A percentile compares a stretch with the other conserved stretches of the same genome.
Conservation (phyloP, 2,329 filamentous ascomycete genomes). For the Clathrospora elynae region DNA sequence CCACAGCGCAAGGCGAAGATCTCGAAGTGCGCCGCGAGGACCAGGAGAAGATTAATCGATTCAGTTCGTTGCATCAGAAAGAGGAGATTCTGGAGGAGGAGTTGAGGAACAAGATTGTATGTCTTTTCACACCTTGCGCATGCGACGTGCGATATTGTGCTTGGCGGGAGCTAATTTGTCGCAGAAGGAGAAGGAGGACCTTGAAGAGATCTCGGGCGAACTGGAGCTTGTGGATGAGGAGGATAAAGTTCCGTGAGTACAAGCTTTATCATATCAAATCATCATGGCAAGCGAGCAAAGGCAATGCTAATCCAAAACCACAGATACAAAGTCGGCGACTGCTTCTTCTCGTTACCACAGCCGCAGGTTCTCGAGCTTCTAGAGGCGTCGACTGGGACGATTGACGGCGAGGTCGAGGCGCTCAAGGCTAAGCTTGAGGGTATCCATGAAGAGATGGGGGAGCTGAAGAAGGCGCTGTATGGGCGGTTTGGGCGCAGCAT, state of each 20-base stretch:
- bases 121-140: too few relatives aligned
- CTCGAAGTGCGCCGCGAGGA: constrained; percentile 94
- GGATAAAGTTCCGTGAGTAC: constrained; percentile 80
- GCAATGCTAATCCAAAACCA: not conserved
- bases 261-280: not conserved
- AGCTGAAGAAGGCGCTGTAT: constrained; percentile 90
- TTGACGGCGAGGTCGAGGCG: constrained; percentile 75
- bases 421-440: constrained; percentile 77
- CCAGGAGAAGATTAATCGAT: constrained; percentile 98
- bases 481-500: constrained; percentile 95
- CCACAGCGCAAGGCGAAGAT: constrained; percentile 72
- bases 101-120: constrained; percentile 76
- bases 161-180: too few relatives aligned
- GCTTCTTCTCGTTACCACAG: constrained; percentile 86
- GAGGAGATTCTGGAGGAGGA: constrained; percentile 80
- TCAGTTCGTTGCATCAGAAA: constrained; percentile 90
- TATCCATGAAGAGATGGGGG: constrained; percentile 83
- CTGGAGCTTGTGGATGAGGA: constrained; percentile 95
- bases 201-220: constrained; percentile 89
- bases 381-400: constrained; percentile 68
- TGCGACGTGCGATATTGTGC: too few relatives aligned
- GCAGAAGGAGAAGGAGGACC: constrained; percentile 97
- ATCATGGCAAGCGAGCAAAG: not conserved
- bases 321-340: constrained; percentile 96
- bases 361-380: constrained; percentile 87